These are phyloP conservation scores for Fusarium humuli DNA, from an alignment of 2,329 filamentous ascomycete genomes.

Conservation along the genomic window DNA sequence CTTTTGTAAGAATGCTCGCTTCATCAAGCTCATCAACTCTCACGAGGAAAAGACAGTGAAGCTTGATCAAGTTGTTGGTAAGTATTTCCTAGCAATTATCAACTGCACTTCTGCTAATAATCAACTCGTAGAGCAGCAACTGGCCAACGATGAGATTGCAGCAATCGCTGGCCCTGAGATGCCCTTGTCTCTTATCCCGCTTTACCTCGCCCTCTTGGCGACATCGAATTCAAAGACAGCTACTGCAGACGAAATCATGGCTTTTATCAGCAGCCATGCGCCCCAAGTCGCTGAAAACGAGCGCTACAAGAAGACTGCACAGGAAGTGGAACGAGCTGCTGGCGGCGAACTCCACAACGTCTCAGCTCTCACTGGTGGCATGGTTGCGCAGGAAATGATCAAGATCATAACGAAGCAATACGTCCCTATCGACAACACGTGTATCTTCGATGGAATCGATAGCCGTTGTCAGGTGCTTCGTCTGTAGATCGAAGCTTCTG, in stretches of 20 bases:
- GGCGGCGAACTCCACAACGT: constrained; percentile 94
- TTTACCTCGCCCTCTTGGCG: constrained; percentile 74
- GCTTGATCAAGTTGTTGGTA: constrained; percentile 67
- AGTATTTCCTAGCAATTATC: constrained; percentile 44
- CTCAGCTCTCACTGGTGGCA: constrained; percentile 85
- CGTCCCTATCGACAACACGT: constrained; percentile 76
- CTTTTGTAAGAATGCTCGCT: constrained; percentile 95
- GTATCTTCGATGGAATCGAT: constrained; percentile 75
- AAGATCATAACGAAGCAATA: constrained; percentile 85
- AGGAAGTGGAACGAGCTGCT: constrained; percentile 79
- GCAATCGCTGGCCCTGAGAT: constrained; percentile 59
- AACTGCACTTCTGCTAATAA: constrained; percentile 1
- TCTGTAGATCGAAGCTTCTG: constrained; percentile 52
- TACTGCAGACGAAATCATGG: constrained; percentile 66
- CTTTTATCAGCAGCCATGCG: constrained; percentile 56
- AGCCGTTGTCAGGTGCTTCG: constrained; percentile 70
- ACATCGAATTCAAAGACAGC: constrained; percentile 60
- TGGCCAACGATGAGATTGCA: constrained; percentile 64
- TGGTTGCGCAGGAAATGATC: constrained; percentile 97
- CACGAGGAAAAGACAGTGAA: constrained; percentile 57
- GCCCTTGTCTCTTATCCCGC: constrained; percentile 71
- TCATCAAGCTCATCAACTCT: constrained; percentile 85
- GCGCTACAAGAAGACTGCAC: constrained; percentile 65
- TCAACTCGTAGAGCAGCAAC: constrained; percentile 60
- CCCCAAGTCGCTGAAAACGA: constrained; percentile 63